Conservation (phyloP, 2,329 filamentous ascomycete genomes). For the Alternaria rosae region DNA sequence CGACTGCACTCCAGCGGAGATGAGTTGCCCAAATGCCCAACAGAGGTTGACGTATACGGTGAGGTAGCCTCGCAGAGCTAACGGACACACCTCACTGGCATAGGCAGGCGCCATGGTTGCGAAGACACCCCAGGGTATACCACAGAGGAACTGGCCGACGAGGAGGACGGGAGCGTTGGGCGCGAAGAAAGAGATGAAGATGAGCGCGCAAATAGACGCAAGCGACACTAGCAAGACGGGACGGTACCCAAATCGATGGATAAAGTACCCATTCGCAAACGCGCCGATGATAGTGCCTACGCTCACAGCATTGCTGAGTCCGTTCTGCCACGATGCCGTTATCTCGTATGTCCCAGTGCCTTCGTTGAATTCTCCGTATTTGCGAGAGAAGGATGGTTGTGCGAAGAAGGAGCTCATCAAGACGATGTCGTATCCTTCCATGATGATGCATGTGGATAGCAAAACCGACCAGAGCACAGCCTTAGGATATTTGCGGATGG, state of each 20-base stretch:
- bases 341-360: conserved; percentile 46
- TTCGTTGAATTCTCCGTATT: conserved; percentile 44
- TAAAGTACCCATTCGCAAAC: conserved; percentile 48
- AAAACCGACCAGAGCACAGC: conserved; percentile 80
- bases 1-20: conserved; percentile 72
- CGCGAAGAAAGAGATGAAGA: conserved; percentile 33
- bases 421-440: conserved; percentile 86
- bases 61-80: conserved; percentile 65
- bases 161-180: conserved; percentile 24
- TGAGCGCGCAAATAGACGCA: conserved; percentile 21
- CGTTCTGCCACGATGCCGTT: conserved; percentile 53
- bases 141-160: conserved; percentile 28
- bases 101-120: conserved; percentile 52
- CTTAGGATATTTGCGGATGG: conserved; percentile 80
- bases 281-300: conserved; percentile 53
- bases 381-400: conserved; percentile 49
- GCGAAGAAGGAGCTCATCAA: conserved; percentile 78
- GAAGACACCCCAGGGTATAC: conserved; percentile 53
- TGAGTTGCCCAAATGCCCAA: conserved; percentile 64
- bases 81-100: conserved; percentile 68
- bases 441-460: conserved; percentile 83
- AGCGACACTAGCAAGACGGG: conserved; percentile 25
- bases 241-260: conserved; percentile 47
- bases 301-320: conserved; percentile 50
- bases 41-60: conserved; percentile 60